These are phyloP conservation scores for Suhomyces sp. DNA, from an alignment of 805 yeast genomes.

Conservation along the genomic window DNA sequence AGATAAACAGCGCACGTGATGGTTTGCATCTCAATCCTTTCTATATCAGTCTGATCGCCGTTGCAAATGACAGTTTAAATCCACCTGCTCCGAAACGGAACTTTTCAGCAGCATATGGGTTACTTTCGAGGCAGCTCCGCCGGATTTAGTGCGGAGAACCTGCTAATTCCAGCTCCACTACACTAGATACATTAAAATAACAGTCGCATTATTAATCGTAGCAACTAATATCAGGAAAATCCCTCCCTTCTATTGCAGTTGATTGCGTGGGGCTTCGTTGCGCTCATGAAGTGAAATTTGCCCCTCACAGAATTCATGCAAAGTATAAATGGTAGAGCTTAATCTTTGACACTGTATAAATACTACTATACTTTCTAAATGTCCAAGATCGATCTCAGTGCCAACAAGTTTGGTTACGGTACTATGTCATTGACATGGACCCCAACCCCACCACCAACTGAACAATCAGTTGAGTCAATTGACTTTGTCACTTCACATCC, in stretches of 20 bases:
- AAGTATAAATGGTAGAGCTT: not conserved
- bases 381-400: slow-evolving; percentile 7
- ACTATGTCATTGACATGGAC: slow-evolving; percentile 80
- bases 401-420: slow-evolving; percentile 60
- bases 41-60: not conserved
- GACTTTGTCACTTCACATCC: slow-evolving; percentile 44
- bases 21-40: not conserved
- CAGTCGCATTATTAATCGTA: not conserved
- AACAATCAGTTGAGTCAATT: slow-evolving; percentile 52
- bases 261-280: not conserved
- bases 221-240: not conserved
- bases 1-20: not conserved
- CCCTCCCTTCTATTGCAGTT: not conserved
- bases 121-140: not conserved
- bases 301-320: not conserved
- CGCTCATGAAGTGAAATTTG: not conserved
- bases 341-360: not conserved
- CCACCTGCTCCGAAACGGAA: no score
- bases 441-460: slow-evolving; percentile 52
- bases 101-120: not conserved
- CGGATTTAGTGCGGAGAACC: not conserved
- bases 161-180: not conserved
- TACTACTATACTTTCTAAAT: not conserved
- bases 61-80: not conserved
- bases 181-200: no score